Evolutionary conservation across 257 asterid genomes (phyloP), one percentile per base, ranked within the genome.

Genomic region (Jaltomata sinuosa): DNA sequence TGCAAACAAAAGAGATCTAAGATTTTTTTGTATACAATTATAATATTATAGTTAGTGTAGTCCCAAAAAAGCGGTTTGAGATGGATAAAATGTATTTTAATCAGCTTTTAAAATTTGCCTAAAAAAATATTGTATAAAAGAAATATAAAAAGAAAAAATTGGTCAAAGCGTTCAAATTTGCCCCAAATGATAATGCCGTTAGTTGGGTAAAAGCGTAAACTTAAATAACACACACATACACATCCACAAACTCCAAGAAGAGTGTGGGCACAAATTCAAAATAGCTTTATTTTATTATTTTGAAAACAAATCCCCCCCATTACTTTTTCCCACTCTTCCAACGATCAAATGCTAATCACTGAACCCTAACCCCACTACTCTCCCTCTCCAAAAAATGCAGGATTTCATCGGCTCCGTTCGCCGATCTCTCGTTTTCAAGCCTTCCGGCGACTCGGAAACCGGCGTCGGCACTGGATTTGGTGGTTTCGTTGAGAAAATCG

Each of bases 321-420:
- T 84, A 81, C 64, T n/a, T 85, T 74, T 88, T n/a, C n/a, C 88
- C 82, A 62, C 67, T 87, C 87, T 90, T 84, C 85, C 80, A 85
- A 87, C 86, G 89, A 86, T 85, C 87, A 86, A 83, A 87, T 88
- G 77, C 90, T 27, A 79, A 69, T 38, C 34, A 65, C 55, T 57
- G 74, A 88, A 83, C 89, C 91, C 90, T 91, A 88, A 82, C 55
- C 53, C 38, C 29, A 10, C 52, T 50, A 22, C 53, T 65, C 42
- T 62, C 47, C 54, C 4, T 72, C 79, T 38, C 52, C 57, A 12
- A 52, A 54, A 85, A 85, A 97, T 97, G 99, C 98, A 93, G 77
- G 99, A 95, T 72, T 94, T 97, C 87, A 87, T 97, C 40, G 98
- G 98, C 64, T 97, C 99, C 80, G 97, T 97, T 52, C 96, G 99